Evolutionary conservation across 768 basidiomycete species (phyloP), one percentile per base, ranked within the genome.

Genomic region (Suillus hirtellus): DNA sequence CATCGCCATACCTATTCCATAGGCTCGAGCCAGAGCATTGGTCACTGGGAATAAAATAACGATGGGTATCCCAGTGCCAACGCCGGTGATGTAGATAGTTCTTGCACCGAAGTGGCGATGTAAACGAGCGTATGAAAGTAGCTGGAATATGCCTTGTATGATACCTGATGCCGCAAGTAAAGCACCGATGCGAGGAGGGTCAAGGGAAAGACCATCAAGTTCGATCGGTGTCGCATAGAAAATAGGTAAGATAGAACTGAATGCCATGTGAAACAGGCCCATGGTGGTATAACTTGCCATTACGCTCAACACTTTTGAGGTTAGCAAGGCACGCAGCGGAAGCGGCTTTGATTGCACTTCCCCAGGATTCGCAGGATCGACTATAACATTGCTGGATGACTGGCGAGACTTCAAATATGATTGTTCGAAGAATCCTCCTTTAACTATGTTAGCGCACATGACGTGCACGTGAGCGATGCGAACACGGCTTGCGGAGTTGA

Each of bases 191-290:
- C 64, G 24, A 2, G 72, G 67, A 47, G 78, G 71, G 11, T 66
- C 65, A 1, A 73, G 68, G 44, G 47, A 37, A n/a, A 75, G 69
- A 24, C 72, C 75, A 49, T 75, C 75, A 27, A 76, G 60, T 60
- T 68, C 69, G 3, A 77, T 67, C 2, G 75, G 69, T 35, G 72
- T 69, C 38, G 74, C 67, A 15, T 71, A 73, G 65, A 75, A 78
- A 42, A 78, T 62, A 1, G 79, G 76, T 8, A 68, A 31, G 14
- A 80, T 40, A 3, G 87, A 81, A 49, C 82, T 84, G 66, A 84
- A 84, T 8, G 85, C 73, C 50, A 91, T 89, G 61, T 90, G 89
- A 58, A 88, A 74, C 12, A 90, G 77, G 4, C 88, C 82, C 27
- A 87, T 78, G 37, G 75, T 72, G 8, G 84, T 85, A 70, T 92